Conservation (phyloP, 495 filamentous ascomycete genomes). For the Lasiosphaeris hirsuta region DNA sequence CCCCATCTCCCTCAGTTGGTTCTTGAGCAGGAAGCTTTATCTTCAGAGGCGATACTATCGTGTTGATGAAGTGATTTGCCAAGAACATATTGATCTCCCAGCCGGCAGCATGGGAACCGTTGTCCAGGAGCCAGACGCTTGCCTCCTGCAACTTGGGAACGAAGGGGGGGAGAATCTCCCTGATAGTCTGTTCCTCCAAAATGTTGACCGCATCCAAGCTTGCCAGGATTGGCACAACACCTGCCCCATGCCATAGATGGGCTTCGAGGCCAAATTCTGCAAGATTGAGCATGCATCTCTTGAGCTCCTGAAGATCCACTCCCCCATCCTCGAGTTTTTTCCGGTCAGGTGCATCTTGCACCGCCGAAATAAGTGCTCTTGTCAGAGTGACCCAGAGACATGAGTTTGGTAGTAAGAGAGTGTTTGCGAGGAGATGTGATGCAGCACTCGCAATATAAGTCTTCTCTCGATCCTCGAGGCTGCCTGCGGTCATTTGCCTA, state of each 20-base stretch:
- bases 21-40: conserved; percentile 11
- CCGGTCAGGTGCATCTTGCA: conserved; percentile 10
- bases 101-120: conserved; percentile 21
- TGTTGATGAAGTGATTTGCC: conserved; percentile 25
- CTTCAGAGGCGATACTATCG: conserved; percentile 17
- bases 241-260: conserved; percentile 13
- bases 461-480: conserved; percentile 33
- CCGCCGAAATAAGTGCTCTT: conserved; percentile 15
- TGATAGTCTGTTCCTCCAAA: conserved; percentile 13
- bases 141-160: conserved; percentile 24
- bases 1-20: not conserved
- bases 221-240: conserved; percentile 16
- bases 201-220: conserved; percentile 20
- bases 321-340: conserved; percentile 17
- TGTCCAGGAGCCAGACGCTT: conserved; percentile 28
- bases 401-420: conserved; percentile 18
- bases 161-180: conserved; percentile 1
- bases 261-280: too few relatives aligned
- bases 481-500: conserved; percentile 33
- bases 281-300: not conserved
- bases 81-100: conserved; percentile 43
- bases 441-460: conserved; percentile 30
- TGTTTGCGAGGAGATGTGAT: conserved; percentile 19
- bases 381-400: conserved; percentile 19
- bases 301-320: conserved; percentile 14